These are phyloP conservation scores for Tetrahymena elliotti DNA, from an alignment of 73 alveolate species.

Conservation along the genomic window DNA sequence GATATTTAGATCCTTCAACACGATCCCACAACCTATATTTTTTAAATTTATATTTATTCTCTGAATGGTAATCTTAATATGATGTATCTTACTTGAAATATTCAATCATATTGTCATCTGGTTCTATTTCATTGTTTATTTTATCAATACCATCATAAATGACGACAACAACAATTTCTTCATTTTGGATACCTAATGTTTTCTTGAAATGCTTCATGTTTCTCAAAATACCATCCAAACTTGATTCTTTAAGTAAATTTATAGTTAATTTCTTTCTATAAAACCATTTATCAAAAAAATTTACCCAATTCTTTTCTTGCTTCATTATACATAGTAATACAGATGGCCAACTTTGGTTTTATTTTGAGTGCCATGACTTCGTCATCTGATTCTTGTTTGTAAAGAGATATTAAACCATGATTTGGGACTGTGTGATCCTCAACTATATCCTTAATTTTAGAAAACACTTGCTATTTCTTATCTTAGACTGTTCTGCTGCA, in stretches of 20 bases:
- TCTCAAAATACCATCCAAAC: not conserved
- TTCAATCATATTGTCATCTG: not conserved
- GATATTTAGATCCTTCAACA: not conserved
- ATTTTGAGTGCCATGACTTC: not conserved
- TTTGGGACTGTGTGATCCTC: not conserved
- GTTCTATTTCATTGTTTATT: not conserved
- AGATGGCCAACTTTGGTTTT: not conserved
- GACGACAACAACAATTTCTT: not conserved
- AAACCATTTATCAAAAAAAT: not conserved
- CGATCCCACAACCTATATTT: not conserved
- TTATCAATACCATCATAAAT: not conserved
- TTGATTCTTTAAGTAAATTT: not conserved
- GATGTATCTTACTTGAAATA: not conserved
- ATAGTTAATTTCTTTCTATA: not conserved
- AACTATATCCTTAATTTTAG: not conserved
- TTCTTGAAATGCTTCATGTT: not conserved
- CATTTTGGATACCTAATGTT: not conserved
- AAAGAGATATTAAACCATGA: not conserved
- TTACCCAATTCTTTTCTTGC: not conserved
- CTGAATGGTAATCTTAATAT: not conserved
- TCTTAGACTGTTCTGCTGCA: not conserved
- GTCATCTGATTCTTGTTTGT: not conserved
- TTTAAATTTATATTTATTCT: not conserved
- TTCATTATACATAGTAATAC: not conserved
- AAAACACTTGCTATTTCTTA: not conserved